phyloP scores from a whole-genome alignment of 2,329 filamentous ascomycete genomes.

The Epichloe coenophiala region DNA sequence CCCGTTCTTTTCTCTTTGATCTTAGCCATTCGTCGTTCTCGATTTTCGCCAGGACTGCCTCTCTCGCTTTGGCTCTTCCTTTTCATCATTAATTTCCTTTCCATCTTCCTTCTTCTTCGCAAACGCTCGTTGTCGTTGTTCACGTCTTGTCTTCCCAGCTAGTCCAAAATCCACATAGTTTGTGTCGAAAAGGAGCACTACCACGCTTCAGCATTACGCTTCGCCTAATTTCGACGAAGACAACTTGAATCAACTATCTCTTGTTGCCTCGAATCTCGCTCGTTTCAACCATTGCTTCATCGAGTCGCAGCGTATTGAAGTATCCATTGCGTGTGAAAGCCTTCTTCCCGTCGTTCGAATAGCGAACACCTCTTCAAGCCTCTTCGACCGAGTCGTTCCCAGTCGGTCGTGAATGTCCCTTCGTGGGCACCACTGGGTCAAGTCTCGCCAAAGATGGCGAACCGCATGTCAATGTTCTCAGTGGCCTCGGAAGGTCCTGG shows the following conservation, averaged over 20 bases:
- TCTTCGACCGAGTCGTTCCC: background rate
- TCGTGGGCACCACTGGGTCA: constrained; percentile 18
- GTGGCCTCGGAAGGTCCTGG: constrained; percentile 50
- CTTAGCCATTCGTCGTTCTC: constrained; percentile 6
- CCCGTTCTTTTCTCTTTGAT: constrained; percentile 5
- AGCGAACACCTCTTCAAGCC: background rate
- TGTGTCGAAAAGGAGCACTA: background rate
- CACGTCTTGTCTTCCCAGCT: background rate
- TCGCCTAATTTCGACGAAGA: background rate
- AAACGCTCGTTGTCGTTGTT: background rate
- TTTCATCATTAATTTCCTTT: constrained; percentile 23
- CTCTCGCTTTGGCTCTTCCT: constrained; percentile 45
- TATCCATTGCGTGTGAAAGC: background rate
- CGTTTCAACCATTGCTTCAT: background rate
- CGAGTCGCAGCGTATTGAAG: background rate
- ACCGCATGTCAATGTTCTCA: constrained; percentile 57
- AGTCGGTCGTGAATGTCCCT: constrained; percentile 26
- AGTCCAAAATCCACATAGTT: background rate
- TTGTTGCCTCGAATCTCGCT: background rate
- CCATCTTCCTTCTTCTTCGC: background rate
- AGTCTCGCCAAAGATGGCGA: constrained; percentile 34
- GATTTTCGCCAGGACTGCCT: constrained; percentile 24
- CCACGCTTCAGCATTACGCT: background rate
- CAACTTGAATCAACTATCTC: background rate
- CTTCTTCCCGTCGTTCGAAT: background rate